Base-by-base conservation (phyloP, 2,329 filamentous ascomycete species). In the Ophiostoma novo-ulmi region DNA sequence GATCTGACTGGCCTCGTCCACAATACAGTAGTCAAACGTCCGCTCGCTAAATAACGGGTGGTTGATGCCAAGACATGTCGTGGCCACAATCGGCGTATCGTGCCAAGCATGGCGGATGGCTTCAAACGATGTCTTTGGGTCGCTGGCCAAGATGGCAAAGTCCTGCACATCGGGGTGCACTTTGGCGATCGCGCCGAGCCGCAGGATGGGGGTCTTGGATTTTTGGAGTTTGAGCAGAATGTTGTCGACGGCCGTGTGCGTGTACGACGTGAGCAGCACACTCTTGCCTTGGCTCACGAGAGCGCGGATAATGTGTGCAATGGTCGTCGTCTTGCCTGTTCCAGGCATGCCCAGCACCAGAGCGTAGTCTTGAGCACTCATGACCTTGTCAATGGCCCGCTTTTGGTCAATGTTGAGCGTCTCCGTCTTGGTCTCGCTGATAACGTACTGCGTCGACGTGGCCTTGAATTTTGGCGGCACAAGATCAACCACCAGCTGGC, bases 341-440 rank as follows among this genome's bases (percentile, higher is more conserved):
- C 95, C 95, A 1, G 95, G 95, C 95, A 99, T 99, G 38, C 95
- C 95, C 26, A 99, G 87, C 14, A 99, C 94, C n/a, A 99, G 84
- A 8, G 95, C 94, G 79, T 98, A 99, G 80, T 99, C 94, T 75
- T 91, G 87, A 3, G 95, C 94, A 76, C 91, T 93, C 91, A 99
- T 96, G 55, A 99, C 94, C 79, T 97, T 98, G 75, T 93, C 87
- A 69, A 99, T 93, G 0, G 95, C 95, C 71, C 85, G 85, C 76
- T 85, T 89, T 79, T 99, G 95, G 77, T 98, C 95, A 11, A 91
- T 84, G 74, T 99, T 99, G 75, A 99, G 87, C 69, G 83, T 86
- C 73, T 87, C 86, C 69, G 87, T 85, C 48, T 86, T 87, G 3
- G 85, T 80, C 1, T 48, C 70, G 26, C 69, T 55, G 14, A 93